Evolutionary conservation across 495 filamentous ascomycete species (phyloP).

Genomic region (Tetracladium setigerum): DNA sequence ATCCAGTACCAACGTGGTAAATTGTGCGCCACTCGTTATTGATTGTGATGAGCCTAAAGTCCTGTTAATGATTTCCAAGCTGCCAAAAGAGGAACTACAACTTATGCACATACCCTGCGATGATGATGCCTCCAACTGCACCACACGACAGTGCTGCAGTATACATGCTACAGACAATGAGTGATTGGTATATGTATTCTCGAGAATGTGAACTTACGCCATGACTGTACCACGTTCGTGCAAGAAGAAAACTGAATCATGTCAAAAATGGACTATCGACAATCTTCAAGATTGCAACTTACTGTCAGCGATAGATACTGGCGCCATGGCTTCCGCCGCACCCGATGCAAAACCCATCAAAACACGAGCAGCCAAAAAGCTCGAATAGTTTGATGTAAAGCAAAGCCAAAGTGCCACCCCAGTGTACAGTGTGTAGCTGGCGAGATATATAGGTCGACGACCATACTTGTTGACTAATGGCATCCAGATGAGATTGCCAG

Average conservation of each 20-base stretch:
- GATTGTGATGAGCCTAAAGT: constrained; percentile 41
- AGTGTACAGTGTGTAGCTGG: constrained; percentile 38
- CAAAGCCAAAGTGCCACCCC: constrained; percentile 37
- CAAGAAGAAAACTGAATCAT: constrained; percentile 54
- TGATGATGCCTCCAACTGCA: constrained; percentile 37
- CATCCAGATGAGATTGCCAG: constrained; percentile 48
- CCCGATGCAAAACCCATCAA: constrained; percentile 44
- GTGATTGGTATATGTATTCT: too few relatives aligned
- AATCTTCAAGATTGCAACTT: too few relatives aligned
- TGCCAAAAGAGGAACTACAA: neutral
- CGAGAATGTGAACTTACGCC: constrained; percentile 17
- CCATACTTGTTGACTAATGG: constrained; percentile 48
- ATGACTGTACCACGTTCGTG: constrained; percentile 47
- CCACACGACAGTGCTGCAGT: constrained; percentile 39
- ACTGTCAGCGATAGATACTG: constrained; percentile 46
- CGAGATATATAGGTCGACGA: constrained; percentile 43
- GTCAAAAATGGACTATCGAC: too few relatives aligned
- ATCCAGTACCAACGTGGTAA: constrained; percentile 38
- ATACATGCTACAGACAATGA: constrained; percentile 30
- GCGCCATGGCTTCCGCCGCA: constrained; percentile 44
- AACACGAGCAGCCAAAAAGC: constrained; percentile 37
- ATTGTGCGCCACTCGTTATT: constrained; percentile 40
- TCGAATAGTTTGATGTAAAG: constrained; percentile 33
- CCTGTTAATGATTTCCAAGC: neutral
- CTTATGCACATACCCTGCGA: constrained; percentile 36